Evolutionary conservation across 306 rosid species (phyloP).

Genomic region (Gynostemma pentaphyllum): DNA sequence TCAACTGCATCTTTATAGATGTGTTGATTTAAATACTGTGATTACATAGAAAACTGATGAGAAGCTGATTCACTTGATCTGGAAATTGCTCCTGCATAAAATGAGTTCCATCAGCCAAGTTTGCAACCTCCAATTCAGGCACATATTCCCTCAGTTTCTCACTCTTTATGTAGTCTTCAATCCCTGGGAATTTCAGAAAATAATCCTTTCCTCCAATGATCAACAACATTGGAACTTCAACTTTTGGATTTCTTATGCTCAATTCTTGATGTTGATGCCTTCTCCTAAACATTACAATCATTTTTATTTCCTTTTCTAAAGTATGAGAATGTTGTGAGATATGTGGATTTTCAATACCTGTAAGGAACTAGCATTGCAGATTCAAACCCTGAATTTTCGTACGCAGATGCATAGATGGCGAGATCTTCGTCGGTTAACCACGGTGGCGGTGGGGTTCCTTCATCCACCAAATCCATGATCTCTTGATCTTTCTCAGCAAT

Average conservation of each 20-base stretch:
- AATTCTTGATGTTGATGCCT: slow-evolving; percentile 38
- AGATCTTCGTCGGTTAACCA: slow-evolving; percentile 81
- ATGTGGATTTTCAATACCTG: slow-evolving; percentile 45
- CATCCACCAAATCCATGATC: slow-evolving; percentile 74
- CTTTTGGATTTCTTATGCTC: slow-evolving; percentile 25
- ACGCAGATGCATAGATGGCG: slow-evolving; percentile 40
- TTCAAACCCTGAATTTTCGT: slow-evolving; percentile 62
- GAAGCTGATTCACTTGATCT: slow-evolving; percentile 38
- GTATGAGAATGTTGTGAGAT: neutral
- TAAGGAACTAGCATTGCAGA: slow-evolving; percentile 65
- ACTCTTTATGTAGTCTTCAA: slow-evolving; percentile 41
- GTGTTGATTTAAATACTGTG: slow-evolving; percentile 14
- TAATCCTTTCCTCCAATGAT: slow-evolving; percentile 64
- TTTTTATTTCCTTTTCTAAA: neutral
- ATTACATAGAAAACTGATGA: slow-evolving; percentile 47
- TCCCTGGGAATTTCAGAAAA: slow-evolving; percentile 46
- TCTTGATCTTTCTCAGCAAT: slow-evolving; percentile 58
- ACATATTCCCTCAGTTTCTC: slow-evolving; percentile 40
- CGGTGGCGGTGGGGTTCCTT: slow-evolving; percentile 53
- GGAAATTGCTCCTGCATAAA: slow-evolving; percentile 80
- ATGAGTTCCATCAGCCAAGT: slow-evolving; percentile 69
- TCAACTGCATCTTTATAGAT: too few species aligned
- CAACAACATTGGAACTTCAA: slow-evolving; percentile 42
- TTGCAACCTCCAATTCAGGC: slow-evolving; percentile 40
- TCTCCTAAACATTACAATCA: slow-evolving; percentile 8